A percentile compares a stretch with the other conserved stretches of the same genome.
Evolutionary conservation across 2,329 filamentous ascomycete species (phyloP).

Genomic region (Cordyceps cateniannulata): DNA sequence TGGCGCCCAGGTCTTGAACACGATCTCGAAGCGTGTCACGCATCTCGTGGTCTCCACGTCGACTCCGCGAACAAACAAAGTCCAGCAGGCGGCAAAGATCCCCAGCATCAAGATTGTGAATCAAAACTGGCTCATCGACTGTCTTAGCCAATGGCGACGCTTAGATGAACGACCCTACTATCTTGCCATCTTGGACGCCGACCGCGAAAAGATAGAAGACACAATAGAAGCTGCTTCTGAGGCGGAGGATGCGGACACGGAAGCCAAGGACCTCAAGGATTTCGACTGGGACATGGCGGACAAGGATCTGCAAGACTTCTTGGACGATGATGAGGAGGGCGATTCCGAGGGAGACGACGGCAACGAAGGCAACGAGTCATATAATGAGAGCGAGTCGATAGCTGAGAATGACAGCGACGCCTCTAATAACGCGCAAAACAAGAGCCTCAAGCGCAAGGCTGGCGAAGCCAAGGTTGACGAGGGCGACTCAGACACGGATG

Average conservation of each 20-base stretch:
- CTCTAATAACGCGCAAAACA: constrained; percentile 20
- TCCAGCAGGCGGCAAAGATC: constrained; percentile 75
- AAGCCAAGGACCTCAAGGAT: constrained; percentile 40
- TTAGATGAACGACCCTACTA: constrained; percentile 74
- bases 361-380: constrained; percentile 17
- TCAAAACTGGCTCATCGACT: constrained; percentile 82
- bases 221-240: constrained; percentile 26
- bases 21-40: constrained; percentile 57
- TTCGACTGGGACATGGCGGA: constrained; percentile 60
- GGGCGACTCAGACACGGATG: constrained; percentile 26
- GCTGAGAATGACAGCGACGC: constrained; percentile 24
- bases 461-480: constrained; percentile 23
- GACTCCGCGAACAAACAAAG: constrained; percentile 79
- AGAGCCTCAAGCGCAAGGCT: constrained; percentile 29
- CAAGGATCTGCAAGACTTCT: constrained; percentile 69
- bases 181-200: constrained; percentile 67
- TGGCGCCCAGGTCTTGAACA: constrained; percentile 59
- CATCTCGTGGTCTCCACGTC: constrained; percentile 67
- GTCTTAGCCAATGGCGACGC: constrained; percentile 74
- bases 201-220: constrained; percentile 39
- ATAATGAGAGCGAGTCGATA: neutral
- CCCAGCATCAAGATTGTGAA: constrained; percentile 84
- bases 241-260: constrained; percentile 23
- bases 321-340: constrained; percentile 43
- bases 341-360: constrained; percentile 17